Conservation (phyloP, 2,329 filamentous ascomycete species). For the Plenodomus tracheiphilus region DNA sequence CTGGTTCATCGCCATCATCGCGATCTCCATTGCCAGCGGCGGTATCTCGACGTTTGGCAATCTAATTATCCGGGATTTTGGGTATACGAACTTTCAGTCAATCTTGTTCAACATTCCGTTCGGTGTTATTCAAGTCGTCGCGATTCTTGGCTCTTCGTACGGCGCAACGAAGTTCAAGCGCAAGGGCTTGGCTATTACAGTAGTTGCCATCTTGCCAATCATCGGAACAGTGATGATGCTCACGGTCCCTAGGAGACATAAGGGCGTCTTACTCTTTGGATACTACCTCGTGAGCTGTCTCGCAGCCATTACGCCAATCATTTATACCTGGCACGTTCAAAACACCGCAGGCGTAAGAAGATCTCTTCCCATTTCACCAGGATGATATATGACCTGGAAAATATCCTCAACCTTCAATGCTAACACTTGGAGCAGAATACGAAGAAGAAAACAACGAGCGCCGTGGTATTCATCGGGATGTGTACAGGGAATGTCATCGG, state of each 20-base stretch:
- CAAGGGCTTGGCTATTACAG: conserved; percentile 57
- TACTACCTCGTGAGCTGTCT: conserved; percentile 54
- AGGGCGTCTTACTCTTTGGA: conserved; percentile 55
- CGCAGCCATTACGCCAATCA: conserved; percentile 42
- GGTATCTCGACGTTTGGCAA: conserved; percentile 64
- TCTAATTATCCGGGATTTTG: conserved; percentile 60
- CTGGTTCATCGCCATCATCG: conserved; percentile 60
- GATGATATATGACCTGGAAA: too few species aligned
- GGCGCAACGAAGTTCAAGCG: conserved; percentile 55
- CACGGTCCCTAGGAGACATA: conserved; percentile 51
- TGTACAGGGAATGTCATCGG: conserved; percentile 45
- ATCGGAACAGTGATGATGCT: conserved; percentile 56
- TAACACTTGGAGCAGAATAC: too few species aligned
- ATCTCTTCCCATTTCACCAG: too few species aligned
- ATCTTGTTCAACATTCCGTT: conserved; percentile 64
- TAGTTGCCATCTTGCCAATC: conserved; percentile 56
- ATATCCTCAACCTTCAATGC: too few species aligned
- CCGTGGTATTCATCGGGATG: conserved; percentile 43
- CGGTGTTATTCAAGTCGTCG: conserved; percentile 54
- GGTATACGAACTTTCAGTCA: conserved; percentile 59
- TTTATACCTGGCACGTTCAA: conserved; percentile 45
- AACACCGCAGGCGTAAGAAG: conserved; percentile 45
- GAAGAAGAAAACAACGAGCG: conserved; percentile 44
- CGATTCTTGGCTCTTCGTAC: conserved; percentile 56
- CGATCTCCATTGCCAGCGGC: conserved; percentile 60